phyloP scores from a whole-genome alignment of 495 filamentous ascomycete genomes.

The Penicillium odoratum region DNA sequence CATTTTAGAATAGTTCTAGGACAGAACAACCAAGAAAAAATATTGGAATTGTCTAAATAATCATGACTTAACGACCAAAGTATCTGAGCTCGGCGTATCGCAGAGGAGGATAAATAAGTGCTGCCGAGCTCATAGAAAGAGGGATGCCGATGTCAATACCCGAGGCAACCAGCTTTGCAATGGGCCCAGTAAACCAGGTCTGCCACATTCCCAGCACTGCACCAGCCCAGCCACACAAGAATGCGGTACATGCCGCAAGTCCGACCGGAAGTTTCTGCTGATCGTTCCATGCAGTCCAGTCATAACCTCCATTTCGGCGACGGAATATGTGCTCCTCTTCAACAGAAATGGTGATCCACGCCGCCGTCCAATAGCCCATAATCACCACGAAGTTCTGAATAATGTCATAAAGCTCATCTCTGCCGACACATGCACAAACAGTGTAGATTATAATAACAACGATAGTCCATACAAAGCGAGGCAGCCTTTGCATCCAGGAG shows the following conservation, averaged over 20 bases:
- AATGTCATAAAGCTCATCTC: constrained; percentile 50
- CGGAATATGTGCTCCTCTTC: constrained; percentile 59
- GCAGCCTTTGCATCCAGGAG: constrained; percentile 40
- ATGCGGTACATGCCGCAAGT: constrained; percentile 52
- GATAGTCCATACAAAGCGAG: constrained; percentile 55
- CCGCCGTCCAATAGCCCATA: constrained; percentile 62
- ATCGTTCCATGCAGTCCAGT: constrained; percentile 56
- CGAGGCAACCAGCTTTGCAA: constrained; percentile 57
- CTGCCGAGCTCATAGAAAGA: constrained; percentile 1
- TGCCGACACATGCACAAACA: constrained; percentile 55
- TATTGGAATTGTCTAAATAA: too few species aligned
- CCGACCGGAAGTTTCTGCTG: constrained; percentile 51
- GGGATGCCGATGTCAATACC: constrained; percentile 55
- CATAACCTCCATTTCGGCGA: constrained; percentile 38
- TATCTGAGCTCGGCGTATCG: not conserved
- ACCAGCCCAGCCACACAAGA: constrained; percentile 59
- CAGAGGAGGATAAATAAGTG: constrained; percentile 1
- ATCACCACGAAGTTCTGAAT: constrained; percentile 61
- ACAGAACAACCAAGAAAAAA: too few species aligned
- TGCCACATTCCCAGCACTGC: constrained; percentile 58
- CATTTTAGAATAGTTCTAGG: too few species aligned
- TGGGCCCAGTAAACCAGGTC: constrained; percentile 39
- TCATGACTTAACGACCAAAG: not conserved
- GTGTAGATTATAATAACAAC: constrained; percentile 50
- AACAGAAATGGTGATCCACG: constrained; percentile 54